Conservation (phyloP, 2,329 filamentous ascomycete genomes). For the Graphilbum sp. region DNA sequence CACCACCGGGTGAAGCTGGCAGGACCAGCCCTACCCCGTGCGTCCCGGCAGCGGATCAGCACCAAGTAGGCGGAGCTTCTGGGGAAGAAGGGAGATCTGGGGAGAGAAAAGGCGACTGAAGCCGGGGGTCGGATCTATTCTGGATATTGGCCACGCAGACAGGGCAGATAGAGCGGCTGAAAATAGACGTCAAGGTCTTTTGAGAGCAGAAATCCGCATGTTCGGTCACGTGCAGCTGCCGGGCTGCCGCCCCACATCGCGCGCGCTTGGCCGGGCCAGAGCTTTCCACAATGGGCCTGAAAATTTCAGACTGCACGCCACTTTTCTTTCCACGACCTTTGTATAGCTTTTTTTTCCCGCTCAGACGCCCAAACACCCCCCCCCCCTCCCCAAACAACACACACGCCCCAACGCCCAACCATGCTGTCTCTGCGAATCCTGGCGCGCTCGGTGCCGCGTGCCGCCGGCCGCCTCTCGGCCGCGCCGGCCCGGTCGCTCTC, state of each 20-base stretch:
- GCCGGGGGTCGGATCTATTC: too few species aligned
- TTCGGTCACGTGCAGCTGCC: not conserved
- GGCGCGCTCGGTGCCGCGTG: slow-evolving; percentile 50
- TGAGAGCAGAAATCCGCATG: too few species aligned
- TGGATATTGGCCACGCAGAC: too few species aligned
- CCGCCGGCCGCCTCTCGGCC: slow-evolving; percentile 38
- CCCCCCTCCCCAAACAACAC: not conserved
- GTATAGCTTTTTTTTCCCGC: too few species aligned
- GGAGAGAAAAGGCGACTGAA: too few species aligned
- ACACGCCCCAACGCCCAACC: slow-evolving; percentile 15
- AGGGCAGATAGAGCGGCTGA: too few species aligned
- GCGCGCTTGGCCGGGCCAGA: too few species aligned
- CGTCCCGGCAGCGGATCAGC: not conserved
- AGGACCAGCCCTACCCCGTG: not conserved
- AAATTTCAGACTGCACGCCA: not conserved
- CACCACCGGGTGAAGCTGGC: not conserved
- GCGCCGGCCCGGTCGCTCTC: slow-evolving; percentile 16
- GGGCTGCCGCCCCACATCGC: too few species aligned
- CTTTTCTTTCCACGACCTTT: too few species aligned
- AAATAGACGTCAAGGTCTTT: too few species aligned
- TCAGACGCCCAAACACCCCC: not conserved
- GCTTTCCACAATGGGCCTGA: not conserved
- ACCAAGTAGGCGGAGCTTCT: not conserved
- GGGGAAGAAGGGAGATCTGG: too few species aligned
- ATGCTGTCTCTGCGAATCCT: slow-evolving; percentile 53